These are phyloP conservation scores for Suillus placidus DNA, from an alignment of 768 basidiomycete genomes.

Conservation along the genomic window DNA sequence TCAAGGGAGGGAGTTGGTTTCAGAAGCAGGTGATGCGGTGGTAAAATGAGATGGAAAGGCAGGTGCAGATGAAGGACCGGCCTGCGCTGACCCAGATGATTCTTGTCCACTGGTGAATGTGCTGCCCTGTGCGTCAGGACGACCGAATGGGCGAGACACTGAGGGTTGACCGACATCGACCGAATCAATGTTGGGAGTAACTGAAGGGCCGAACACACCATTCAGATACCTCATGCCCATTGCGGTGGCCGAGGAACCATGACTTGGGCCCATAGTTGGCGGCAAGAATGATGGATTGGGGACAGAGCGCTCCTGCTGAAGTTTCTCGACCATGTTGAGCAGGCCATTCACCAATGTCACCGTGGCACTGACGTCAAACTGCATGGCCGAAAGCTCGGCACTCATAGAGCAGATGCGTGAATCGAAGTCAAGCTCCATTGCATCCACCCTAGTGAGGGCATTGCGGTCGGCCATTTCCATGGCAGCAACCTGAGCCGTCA, in stretches of 20 bases:
- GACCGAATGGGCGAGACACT: background rate
- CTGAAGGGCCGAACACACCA: background rate
- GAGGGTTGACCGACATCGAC: background rate
- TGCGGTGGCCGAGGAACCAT: background rate
- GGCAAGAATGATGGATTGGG: background rate
- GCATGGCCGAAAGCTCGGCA: background rate
- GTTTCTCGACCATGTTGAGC: background rate
- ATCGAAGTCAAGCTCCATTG: background rate
- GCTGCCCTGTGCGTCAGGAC: background rate
- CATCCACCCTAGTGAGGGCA: background rate
- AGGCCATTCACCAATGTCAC: background rate
- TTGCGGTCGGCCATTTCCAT: background rate
- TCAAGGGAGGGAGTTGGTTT: too few relatives aligned
- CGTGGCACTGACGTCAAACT: background rate
- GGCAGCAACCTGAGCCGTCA: background rate
- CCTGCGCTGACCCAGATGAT: too few relatives aligned
- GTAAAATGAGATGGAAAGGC: too few relatives aligned
- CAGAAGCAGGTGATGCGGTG: too few relatives aligned
- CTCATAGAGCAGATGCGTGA: background rate
- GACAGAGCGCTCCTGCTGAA: background rate
- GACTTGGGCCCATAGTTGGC: fast-evolving
- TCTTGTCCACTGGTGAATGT: too few relatives aligned
- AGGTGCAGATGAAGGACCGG: too few relatives aligned
- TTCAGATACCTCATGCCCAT: background rate
- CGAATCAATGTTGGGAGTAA: background rate